Conservation (phyloP, 2,329 filamentous ascomycete species). For the Blastomyces silverae region DNA sequence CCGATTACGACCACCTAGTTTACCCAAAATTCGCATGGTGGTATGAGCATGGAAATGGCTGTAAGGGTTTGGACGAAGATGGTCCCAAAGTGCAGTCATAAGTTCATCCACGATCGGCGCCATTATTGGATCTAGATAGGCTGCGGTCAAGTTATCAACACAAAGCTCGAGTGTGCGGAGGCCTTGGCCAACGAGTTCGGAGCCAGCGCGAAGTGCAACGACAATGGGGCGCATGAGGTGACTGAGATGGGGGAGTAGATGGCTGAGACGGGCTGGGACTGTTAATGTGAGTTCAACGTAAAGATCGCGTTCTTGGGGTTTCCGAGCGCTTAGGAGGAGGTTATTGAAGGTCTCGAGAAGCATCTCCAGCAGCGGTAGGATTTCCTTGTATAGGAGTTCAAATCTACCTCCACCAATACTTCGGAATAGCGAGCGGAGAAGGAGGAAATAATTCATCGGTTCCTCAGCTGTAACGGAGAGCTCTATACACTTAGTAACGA, state of each 20-base stretch:
- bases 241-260: conserved; percentile 87
- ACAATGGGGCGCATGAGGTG: conserved; percentile 96
- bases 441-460: conserved; percentile 96
- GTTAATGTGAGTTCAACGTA: conserved; percentile 97
- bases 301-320: conserved; percentile 82
- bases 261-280: conserved; percentile 87
- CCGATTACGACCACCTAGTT: conserved; percentile 87
- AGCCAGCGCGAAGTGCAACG: conserved; percentile 85
- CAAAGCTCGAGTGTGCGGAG: conserved; percentile 90
- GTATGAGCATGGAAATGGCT: conserved; percentile 97
- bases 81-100: conserved; percentile 96
- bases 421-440: conserved; percentile 84
- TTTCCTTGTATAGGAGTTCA: conserved; percentile 96
- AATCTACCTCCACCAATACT: conserved; percentile 97
- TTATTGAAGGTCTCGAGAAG: conserved; percentile 95
- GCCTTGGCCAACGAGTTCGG: conserved; percentile 89
- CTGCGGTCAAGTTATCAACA: conserved; percentile 94
- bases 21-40: conserved; percentile 93
- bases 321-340: conserved; percentile 79
- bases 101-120: conserved; percentile 96
- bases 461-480: conserved; percentile 92
- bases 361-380: conserved; percentile 93
- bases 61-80: conserved; percentile 87
- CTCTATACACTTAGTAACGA: conserved; percentile 95
- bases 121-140: conserved; percentile 98